Evolutionary conservation across 164 flowering plant genomes (phyloP).

Genomic region (Macadamia tetraphylla): DNA sequence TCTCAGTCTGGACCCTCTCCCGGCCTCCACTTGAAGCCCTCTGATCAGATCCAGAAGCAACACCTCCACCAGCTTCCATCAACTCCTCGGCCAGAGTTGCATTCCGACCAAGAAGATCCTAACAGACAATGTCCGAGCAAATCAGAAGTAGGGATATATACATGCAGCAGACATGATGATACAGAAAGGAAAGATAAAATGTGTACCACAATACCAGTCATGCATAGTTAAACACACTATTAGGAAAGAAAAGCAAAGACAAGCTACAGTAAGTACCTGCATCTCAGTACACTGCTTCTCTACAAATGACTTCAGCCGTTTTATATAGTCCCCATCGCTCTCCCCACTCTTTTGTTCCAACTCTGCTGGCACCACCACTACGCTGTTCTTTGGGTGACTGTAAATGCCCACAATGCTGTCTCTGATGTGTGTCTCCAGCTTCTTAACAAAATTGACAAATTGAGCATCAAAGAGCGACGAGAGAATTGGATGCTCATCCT

Average conservation of each 20-base stretch:
- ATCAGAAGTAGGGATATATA: background rate
- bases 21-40: slow-evolving; percentile 33
- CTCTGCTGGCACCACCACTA: slow-evolving; percentile 80
- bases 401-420: slow-evolving; percentile 72
- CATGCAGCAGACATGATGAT: background rate
- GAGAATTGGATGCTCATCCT: slow-evolving; percentile 64
- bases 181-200: background rate
- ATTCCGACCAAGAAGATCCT: slow-evolving; percentile 89
- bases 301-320: slow-evolving; percentile 58
- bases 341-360: slow-evolving; percentile 78
- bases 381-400: slow-evolving; percentile 79
- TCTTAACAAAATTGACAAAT: slow-evolving; percentile 54
- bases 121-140: background rate
- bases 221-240: background rate
- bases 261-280: slow-evolving; percentile 48
- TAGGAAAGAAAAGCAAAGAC: background rate
- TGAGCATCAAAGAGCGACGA: slow-evolving; percentile 51
- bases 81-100: slow-evolving; percentile 83
- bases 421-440: slow-evolving; percentile 63
- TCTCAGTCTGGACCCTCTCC: slow-evolving; percentile 67
- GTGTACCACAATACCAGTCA: too few relatives aligned
- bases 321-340: slow-evolving; percentile 63
- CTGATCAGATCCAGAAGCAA: slow-evolving; percentile 35
- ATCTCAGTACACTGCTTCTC: slow-evolving; percentile 80
- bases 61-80: slow-evolving; percentile 52